A percentile compares a stretch with the other conserved stretches of the same genome.
Conservation (phyloP, 148 eudicot genomes). For the Persicaria tinctoria region DNA sequence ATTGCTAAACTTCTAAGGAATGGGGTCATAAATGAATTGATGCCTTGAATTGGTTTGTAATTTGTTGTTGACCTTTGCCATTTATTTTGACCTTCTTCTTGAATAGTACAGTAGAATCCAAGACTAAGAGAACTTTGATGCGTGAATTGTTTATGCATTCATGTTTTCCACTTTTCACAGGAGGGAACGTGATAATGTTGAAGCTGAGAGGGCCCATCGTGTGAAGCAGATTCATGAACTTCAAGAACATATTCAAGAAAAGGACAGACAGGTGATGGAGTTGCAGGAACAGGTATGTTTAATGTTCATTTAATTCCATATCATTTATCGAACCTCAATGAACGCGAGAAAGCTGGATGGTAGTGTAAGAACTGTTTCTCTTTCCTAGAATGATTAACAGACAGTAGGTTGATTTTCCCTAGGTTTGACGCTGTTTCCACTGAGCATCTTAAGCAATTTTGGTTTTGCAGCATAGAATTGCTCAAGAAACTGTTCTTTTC, state of each 20-base stretch:
- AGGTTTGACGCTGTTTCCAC: not conserved
- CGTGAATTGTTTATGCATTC: not conserved
- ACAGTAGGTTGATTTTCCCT: not conserved
- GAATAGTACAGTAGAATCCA: not conserved
- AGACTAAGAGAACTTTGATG: not conserved
- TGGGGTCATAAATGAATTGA: not conserved
- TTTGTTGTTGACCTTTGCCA: not conserved
- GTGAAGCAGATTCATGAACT: slow-evolving; percentile 84
- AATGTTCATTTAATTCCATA: not conserved
- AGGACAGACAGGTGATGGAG: slow-evolving; percentile 78
- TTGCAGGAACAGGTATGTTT: slow-evolving; percentile 87
- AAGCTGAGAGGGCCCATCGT: slow-evolving; percentile 87
- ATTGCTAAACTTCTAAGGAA: too few species aligned
- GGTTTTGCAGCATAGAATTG: slow-evolving; percentile 66
- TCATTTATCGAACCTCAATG: not conserved
- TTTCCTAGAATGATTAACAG: not conserved
- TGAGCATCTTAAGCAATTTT: not conserved
- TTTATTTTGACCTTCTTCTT: not conserved
- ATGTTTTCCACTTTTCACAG: slow-evolving; percentile 25
- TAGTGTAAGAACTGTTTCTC: not conserved
- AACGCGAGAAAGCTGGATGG: not conserved
- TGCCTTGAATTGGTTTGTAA: not conserved
- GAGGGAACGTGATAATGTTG: slow-evolving; percentile 81
- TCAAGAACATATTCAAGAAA: slow-evolving; percentile 89
- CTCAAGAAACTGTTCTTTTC: slow-evolving; percentile 63